These are phyloP conservation scores for Tulasnella sp. DNA, from an alignment of 768 basidiomycete species.

Conservation along the genomic window DNA sequence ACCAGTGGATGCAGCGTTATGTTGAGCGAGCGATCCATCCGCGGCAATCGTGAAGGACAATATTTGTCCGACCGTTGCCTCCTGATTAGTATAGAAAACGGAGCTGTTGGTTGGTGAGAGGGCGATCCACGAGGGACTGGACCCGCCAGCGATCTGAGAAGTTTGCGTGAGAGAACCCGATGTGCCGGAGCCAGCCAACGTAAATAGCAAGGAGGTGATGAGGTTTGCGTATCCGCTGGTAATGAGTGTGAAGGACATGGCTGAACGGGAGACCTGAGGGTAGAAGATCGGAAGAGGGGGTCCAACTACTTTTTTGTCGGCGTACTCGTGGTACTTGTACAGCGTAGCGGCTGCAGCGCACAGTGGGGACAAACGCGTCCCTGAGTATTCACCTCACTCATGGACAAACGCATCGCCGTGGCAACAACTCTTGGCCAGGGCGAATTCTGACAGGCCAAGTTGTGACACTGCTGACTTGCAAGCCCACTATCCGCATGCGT, in stretches of 20 bases:
- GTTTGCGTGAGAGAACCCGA: neutral
- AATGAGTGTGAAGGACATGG: slow-evolving; percentile 8
- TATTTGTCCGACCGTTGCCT: neutral
- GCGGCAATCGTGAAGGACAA: slow-evolving; percentile 6
- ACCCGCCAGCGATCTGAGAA: slow-evolving; percentile 6
- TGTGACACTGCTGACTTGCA: no score
- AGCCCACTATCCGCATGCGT: no score
- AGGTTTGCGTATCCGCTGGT: slow-evolving; percentile 1
- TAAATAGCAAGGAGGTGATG: slow-evolving; percentile 8
- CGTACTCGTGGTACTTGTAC: no score
- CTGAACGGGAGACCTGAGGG: neutral
- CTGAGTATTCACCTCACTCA: no score
- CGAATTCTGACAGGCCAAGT: no score
- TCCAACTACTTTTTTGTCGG: no score
- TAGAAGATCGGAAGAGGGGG: no score
- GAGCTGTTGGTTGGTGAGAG: slow-evolving; percentile 6
- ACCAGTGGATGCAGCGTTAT: neutral
- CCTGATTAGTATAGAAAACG: slow-evolving; percentile 10
- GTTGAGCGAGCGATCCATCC: neutral
- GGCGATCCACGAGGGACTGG: slow-evolving; percentile 12
- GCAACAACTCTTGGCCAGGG: no score
- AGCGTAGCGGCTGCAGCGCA: no score
- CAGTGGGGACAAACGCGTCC: no score
- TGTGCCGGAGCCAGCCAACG: neutral
- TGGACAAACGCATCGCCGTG: no score